Evolutionary conservation across 148 eudicot genomes (phyloP).

Genomic region (Rhododendron griersonianum): DNA sequence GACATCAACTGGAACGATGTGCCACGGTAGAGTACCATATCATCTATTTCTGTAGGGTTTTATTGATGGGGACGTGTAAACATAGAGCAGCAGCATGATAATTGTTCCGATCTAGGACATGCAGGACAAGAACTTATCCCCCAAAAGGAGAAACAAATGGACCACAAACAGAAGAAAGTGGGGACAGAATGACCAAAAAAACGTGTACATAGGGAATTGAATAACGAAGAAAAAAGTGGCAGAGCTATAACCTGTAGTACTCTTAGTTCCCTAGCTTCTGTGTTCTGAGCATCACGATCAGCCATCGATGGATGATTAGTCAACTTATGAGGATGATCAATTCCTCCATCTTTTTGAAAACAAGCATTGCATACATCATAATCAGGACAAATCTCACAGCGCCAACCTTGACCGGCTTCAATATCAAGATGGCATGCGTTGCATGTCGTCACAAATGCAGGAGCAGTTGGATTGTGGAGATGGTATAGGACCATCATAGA

Average conservation of each 20-base stretch:
- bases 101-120: background rate
- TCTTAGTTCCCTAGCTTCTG: constrained; percentile 86
- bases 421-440: constrained; percentile 78
- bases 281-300: constrained; percentile 89
- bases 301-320: constrained; percentile 77
- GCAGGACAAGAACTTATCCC: background rate
- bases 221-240: background rate
- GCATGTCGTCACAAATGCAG: constrained; percentile 91
- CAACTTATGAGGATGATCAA: constrained; percentile 92
- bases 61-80: background rate
- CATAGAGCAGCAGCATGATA: background rate
- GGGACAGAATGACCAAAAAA: constrained; percentile 1
- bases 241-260: constrained; percentile 61
- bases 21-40: too few relatives aligned
- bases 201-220: background rate
- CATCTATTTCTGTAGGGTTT: background rate
- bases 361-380: constrained; percentile 94
- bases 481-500: constrained; percentile 99
- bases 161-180: background rate
- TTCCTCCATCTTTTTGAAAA: constrained; percentile 75
- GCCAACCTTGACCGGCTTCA: constrained; percentile 99
- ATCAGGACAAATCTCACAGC: constrained; percentile 95
- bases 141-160: background rate
- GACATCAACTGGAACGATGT: background rate
- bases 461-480: constrained; percentile 98